Base-by-base conservation (phyloP, 106 monocot genomes). In the Ottelia alismoides region DNA sequence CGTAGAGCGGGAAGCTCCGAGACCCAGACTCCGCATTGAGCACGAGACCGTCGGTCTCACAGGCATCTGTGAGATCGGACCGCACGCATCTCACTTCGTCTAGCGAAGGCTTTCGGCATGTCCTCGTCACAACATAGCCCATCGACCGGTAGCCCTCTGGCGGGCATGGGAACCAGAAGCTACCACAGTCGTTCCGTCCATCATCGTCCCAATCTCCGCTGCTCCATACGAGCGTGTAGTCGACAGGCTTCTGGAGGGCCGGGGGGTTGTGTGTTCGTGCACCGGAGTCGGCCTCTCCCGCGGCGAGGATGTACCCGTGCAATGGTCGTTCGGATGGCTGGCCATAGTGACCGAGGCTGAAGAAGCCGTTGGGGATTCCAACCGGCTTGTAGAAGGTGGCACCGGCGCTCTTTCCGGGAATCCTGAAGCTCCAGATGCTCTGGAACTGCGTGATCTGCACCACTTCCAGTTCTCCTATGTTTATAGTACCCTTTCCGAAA, bases 391-490 rank as follows among this genome's bases (percentile, higher is more conserved):
- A 99, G 55, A 99, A 99, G 45, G 71, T 64, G 25, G 75, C 89
- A n/a, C n/a, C n/a, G 58, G 70, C 68, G 40, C 47, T 56, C 40
- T 61, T 61, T 2, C 69, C 58, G 22, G 49, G 55, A 0, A 25
- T 20, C n/a, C n/a, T n/a, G 25, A 25, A 83, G 53, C 83, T 78
- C 90, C 90, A 99, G 31, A 99, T 78, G 44, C 62, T 62, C 40
- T 90, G 60, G 24, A 90, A 86, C 26, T 72, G 45, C 1, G 98
- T 83, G 19, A 99, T 56, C 58, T 78, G 40, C 9, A 66, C 43
- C 53, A 90, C 56, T 70, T 99, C 90, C 18, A 99, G 53, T 70
- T 90, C 85, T 63, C 98, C 90, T 24, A 99, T 83, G 56, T 67
- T 63, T 64, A 99, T 83, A 66, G 49, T 75, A 22, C 77, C 85